Evolutionary conservation across 2,329 filamentous ascomycete genomes (phyloP), one percentile per base, ranked within the genome.

Genomic region (Alternaria longipes): DNA sequence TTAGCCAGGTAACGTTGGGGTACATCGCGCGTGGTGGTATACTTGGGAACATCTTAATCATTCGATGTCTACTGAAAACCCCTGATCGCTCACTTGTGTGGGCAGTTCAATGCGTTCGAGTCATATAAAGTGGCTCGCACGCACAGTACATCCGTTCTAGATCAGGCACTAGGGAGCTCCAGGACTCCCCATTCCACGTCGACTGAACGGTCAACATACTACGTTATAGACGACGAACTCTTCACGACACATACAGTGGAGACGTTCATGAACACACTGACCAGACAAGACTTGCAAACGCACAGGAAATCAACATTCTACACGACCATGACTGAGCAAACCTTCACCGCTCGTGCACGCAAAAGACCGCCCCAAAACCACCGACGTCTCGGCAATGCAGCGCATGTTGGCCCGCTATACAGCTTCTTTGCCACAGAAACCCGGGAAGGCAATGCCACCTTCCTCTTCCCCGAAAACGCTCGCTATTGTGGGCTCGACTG

Each of bases 401-500:
- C 20, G 14, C 11, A 38, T 51, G 14, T n/a, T 40, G 20, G 32
- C 16, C 8, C 34, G 20, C 32, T 40, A 51, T 34, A 38, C 49
- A 6, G 49, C 49, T 14, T 51, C 22, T n/a, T 40, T 26, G 18
- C 49, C 20, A 40, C 24, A 26, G 34, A 40, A 51, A 14, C 5
- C 49, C 32, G 9, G 11, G 12, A 51, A 38, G 34, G 20, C 34
- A 24, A 51, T 18, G 14, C 49, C 8, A 8, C 34, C 18, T 51
- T 40, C 34, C 49, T 24, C 32, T 40, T 4, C 49, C 20, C 32
- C 16, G 12, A 38, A 28, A 12, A 38, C 22, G 34, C 49, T 67
- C 12, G 56, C 57, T 18, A 24, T 69, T 11, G 18, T 67, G 22
- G 64, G 66, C 12, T 65, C 66, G 1, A 69, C 64, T 3, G 66